phyloP scores from a whole-genome alignment of 2,329 filamentous ascomycete species.

The Aspergillus pseudotamarii region DNA sequence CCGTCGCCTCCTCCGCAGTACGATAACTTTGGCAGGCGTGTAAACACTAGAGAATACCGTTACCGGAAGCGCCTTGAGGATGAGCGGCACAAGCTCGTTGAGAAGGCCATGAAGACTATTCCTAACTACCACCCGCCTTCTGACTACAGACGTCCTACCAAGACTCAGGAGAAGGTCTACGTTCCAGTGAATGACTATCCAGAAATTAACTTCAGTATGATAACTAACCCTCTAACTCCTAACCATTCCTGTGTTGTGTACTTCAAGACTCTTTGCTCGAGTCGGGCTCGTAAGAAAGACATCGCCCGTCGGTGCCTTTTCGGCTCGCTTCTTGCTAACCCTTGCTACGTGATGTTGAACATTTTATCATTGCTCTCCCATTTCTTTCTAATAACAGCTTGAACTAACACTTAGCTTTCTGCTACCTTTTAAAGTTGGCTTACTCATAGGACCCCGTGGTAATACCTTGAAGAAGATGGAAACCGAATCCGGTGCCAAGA shows the following conservation, averaged over 20 bases:
- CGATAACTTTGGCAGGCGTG: slow-evolving; percentile 98
- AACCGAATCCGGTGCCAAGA: slow-evolving; percentile 93
- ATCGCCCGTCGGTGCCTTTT: slow-evolving; percentile 37
- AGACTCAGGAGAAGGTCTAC: slow-evolving; percentile 99
- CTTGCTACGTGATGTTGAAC: slow-evolving; percentile 39
- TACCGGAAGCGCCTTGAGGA: slow-evolving; percentile 98
- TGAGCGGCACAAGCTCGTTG: slow-evolving; percentile 96
- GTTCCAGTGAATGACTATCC: slow-evolving; percentile 99
- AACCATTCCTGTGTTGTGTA: slow-evolving; percentile 55
- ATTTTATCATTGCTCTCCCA: slow-evolving; percentile 29
- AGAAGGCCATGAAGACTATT: slow-evolving; percentile 99
- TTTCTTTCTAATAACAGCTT: slow-evolving; percentile 42
- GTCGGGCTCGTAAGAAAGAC: slow-evolving; percentile 41
- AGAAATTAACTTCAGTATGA: slow-evolving; percentile 99
- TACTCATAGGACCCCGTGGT: slow-evolving; percentile 99
- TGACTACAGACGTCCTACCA: slow-evolving; percentile 97
- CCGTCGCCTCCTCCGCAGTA: slow-evolving; percentile 96
- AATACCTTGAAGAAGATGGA: slow-evolving; percentile 99
- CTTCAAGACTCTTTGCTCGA: slow-evolving; percentile 46
- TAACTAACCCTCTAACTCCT: slow-evolving; percentile 97
- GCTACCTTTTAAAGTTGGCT: slow-evolving; percentile 84
- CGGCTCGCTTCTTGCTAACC: slow-evolving; percentile 48
- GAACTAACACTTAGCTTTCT: slow-evolving; percentile 90
- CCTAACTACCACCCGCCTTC: slow-evolving; percentile 98
- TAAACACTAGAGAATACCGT: slow-evolving; percentile 97